Conservation (phyloP, 306 rosid species). For the Cajanus cajan region DNA sequence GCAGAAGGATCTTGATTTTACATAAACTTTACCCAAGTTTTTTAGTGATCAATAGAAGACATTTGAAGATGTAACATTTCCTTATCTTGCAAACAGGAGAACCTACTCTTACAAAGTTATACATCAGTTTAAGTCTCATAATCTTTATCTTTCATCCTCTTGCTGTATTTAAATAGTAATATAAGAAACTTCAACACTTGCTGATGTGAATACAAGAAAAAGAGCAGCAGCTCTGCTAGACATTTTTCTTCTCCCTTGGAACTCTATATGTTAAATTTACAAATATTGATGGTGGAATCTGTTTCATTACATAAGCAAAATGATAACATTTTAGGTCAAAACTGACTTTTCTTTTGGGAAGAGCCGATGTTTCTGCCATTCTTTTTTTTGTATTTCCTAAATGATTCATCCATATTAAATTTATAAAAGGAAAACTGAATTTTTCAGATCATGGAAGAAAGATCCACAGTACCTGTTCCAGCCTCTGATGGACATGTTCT, state of each 20-base stretch:
- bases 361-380: not conserved
- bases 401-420: not conserved
- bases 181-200: not conserved
- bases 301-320: not conserved
- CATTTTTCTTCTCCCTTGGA: not conserved
- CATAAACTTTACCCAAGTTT: not conserved
- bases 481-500: slow-evolving; percentile 30
- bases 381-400: not conserved
- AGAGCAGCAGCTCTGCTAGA: not conserved
- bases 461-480: slow-evolving; percentile 20
- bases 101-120: not conserved
- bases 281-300: not conserved
- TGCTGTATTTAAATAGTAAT: not conserved
- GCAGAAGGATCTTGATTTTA: not conserved
- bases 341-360: not conserved
- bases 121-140: not conserved
- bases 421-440: not conserved
- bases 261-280: not conserved
- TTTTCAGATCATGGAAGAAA: slow-evolving; percentile 37
- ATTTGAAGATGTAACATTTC: not conserved
- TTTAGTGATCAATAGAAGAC: not conserved
- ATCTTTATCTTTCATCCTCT: not conserved
- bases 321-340: not conserved
- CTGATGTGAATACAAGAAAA: not conserved
- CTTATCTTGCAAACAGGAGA: not conserved